Evolutionary conservation across 352 stramenopile genomes (phyloP).

Genomic region (Blastocystis hominis): DNA sequence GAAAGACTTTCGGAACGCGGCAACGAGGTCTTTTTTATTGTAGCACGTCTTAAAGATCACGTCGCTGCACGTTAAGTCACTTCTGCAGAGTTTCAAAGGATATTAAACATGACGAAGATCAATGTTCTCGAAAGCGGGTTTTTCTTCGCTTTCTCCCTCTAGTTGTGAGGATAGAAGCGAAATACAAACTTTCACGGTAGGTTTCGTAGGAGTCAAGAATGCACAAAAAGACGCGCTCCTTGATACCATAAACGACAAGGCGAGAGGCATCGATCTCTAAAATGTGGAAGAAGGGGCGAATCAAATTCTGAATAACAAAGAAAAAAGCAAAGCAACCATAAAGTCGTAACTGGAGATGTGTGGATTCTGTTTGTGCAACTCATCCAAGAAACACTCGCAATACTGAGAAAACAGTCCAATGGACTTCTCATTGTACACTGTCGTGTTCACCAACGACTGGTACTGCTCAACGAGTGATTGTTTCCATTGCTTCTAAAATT

Average conservation of each 20-base stretch:
- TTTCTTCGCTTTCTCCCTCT: background rate
- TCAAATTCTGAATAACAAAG: background rate
- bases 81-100: background rate
- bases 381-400: conserved; percentile 48
- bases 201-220: background rate
- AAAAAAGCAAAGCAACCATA: background rate
- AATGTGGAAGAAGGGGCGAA: background rate
- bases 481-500: conserved; percentile 8
- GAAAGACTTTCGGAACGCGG: background rate
- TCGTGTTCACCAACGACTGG: background rate
- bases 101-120: conserved; percentile 49
- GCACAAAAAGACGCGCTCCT: background rate
- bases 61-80: background rate
- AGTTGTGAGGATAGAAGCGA: background rate
- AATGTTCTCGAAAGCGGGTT: background rate
- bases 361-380: background rate
- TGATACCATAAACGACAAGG: background rate
- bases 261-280: background rate
- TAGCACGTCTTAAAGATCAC: background rate
- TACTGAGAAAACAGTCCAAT: background rate
- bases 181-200: background rate
- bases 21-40: background rate
- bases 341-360: conserved; percentile 43
- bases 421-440: background rate
- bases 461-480: background rate